Evolutionary conservation across 441 rosid species (phyloP).

Genomic region (Mallotus repandus): DNA sequence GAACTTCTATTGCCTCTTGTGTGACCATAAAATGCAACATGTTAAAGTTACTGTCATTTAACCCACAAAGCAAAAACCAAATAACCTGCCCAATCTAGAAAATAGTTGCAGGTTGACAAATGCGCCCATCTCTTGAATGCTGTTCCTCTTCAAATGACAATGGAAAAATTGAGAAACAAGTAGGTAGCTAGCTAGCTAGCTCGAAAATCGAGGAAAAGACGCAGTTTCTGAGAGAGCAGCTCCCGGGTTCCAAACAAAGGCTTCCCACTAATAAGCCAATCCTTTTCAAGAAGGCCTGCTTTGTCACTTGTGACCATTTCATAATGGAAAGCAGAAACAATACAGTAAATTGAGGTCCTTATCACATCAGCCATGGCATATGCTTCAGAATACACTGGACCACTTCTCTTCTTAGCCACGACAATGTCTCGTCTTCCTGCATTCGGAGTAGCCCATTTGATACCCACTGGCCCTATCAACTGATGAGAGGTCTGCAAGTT

Average conservation of each 20-base stretch:
- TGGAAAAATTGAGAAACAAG: background rate
- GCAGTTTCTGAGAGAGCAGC: constrained; percentile 63
- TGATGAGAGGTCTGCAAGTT: constrained; percentile 61
- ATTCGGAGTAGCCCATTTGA: constrained; percentile 62
- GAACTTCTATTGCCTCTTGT: background rate
- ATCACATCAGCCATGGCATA: constrained; percentile 74
- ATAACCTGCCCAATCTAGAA: constrained; percentile 5
- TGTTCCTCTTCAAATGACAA: constrained; percentile 4
- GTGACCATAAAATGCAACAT: background rate
- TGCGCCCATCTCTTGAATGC: background rate
- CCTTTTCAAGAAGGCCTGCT: constrained; percentile 70
- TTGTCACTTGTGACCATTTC: constrained; percentile 74
- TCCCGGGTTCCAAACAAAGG: constrained; percentile 64
- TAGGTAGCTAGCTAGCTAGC: constrained; percentile 40
- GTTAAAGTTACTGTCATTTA: background rate
- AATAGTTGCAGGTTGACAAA: background rate
- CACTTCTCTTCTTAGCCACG: constrained; percentile 49
- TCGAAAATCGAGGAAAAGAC: constrained; percentile 67
- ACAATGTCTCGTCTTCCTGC: constrained; percentile 55
- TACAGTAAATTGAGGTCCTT: constrained; percentile 63
- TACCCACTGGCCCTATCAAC: constrained; percentile 62
- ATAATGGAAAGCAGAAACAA: constrained; percentile 62
- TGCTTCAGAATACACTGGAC: constrained; percentile 52
- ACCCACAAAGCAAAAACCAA: constrained; percentile 18
- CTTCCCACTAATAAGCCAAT: constrained; percentile 56